These are phyloP conservation scores for Staphylotrichum tortipilum DNA, from an alignment of 495 filamentous ascomycete genomes.

Conservation along the genomic window DNA sequence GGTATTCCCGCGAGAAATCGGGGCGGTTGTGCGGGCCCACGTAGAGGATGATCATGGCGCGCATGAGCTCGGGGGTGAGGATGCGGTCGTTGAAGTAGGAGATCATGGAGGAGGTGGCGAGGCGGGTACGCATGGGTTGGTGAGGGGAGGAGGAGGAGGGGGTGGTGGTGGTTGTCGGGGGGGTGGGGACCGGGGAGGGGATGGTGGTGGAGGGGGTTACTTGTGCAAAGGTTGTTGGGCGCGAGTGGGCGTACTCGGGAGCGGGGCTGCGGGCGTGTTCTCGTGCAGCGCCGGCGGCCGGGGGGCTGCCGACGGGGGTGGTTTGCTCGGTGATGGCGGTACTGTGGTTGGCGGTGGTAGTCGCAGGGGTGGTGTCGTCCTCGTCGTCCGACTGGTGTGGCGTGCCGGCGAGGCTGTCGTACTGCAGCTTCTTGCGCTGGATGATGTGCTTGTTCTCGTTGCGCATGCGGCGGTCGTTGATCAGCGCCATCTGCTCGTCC, in stretches of 20 bases:
- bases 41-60: conserved; percentile 97
- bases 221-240: conserved; percentile 29
- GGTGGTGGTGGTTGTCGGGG: not conserved
- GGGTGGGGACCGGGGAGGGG: not conserved
- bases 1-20: conserved; percentile 84
- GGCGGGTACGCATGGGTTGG: conserved; percentile 68
- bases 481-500: conserved; percentile 91
- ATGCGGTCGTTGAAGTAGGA: conserved; percentile 96
- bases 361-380: conserved; percentile 28
- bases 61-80: conserved; percentile 95
- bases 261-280: conserved; percentile 24
- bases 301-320: too few relatives aligned
- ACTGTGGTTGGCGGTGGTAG: too few relatives aligned
- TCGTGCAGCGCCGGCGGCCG: not conserved
- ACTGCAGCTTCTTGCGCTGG: conserved; percentile 63
- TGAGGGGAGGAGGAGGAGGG: conserved; percentile 31
- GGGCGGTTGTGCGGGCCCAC: conserved; percentile 88
- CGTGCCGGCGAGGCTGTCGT: conserved; percentile 48
- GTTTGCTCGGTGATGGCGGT: too few relatives aligned
- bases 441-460: conserved; percentile 70
- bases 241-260: conserved; percentile 37
- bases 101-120: conserved; percentile 91
- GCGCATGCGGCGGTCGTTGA: conserved; percentile 71
- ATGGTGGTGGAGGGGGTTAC: conserved; percentile 15
- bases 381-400: conserved; percentile 59